phyloP scores from a whole-genome alignment of 805 yeast genomes.

The Scheffersomyces amazonensis region DNA sequence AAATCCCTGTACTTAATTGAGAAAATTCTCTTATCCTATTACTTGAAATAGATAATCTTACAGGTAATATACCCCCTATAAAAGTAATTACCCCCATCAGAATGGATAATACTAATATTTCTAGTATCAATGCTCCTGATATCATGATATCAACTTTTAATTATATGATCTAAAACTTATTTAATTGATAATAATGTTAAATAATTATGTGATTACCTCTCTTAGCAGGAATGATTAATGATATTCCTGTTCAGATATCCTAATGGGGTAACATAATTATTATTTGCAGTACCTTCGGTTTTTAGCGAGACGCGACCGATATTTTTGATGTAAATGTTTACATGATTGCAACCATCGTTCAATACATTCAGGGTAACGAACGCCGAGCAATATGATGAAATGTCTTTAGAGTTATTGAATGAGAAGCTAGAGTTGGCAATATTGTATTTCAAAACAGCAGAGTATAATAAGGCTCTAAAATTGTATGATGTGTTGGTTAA shows the following conservation, averaged over 20 bases:
- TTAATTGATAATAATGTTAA: no score
- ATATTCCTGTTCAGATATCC: no score
- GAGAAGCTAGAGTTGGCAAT: conserved; percentile 28
- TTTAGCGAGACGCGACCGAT: no score
- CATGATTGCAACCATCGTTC: no score
- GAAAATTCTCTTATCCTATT: conserved; percentile 36
- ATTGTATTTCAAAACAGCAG: conserved; percentile 26
- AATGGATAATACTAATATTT: conserved; percentile 6
- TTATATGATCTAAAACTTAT: no score
- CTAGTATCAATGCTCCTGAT: neutral
- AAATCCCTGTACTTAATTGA: conserved; percentile 55
- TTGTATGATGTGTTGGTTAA: conserved; percentile 23
- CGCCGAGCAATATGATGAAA: neutral
- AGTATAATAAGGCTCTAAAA: conserved; percentile 25
- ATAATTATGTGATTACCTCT: no score
- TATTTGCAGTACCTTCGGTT: no score
- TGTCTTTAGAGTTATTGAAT: conserved; percentile 13
- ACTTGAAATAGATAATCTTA: conserved; percentile 8
- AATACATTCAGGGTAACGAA: no score
- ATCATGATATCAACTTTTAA: no score
- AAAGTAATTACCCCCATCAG: conserved; percentile 18
- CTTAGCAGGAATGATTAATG: no score
- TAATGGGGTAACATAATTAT: no score
- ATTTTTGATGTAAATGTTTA: no score
- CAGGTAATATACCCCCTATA: conserved; percentile 15